Evolutionary conservation across 768 basidiomycete genomes (phyloP).

Genomic region (Termitomyces sp.): DNA sequence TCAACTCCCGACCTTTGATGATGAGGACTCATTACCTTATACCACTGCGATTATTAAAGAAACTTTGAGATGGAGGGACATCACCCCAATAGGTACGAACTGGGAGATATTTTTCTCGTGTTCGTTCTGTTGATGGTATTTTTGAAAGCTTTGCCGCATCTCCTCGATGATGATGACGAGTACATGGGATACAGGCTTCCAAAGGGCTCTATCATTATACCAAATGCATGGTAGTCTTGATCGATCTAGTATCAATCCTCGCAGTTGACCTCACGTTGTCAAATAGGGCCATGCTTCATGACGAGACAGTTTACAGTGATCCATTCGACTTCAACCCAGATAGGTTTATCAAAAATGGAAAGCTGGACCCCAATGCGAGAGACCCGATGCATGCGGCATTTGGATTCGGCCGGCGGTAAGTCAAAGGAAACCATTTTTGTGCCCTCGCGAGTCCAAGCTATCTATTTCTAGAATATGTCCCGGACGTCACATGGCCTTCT

Average conservation of each 20-base stretch:
- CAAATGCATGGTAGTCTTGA: conserved; percentile 24
- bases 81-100: conserved; percentile 20
- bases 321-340: conserved; percentile 32
- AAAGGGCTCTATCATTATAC: conserved; percentile 23
- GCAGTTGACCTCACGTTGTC: background rate
- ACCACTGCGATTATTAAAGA: conserved; percentile 30
- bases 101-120: background rate
- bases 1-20: conserved; percentile 27
- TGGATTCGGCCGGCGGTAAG: conserved; percentile 21
- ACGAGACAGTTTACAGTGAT: conserved; percentile 29
- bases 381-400: conserved; percentile 12
- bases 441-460: too few species aligned
- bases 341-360: conserved; percentile 28
- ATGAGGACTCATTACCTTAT: conserved; percentile 25
- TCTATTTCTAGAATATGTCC: conserved; percentile 25
- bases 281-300: conserved; percentile 30
- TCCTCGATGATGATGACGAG: conserved; percentile 24
- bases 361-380: conserved; percentile 12
- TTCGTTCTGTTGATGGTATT: background rate
- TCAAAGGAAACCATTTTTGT: too few species aligned
- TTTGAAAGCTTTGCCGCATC: conserved; percentile 26
- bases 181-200: conserved; percentile 35
- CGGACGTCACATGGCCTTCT: conserved; percentile 29
- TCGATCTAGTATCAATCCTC: too few species aligned
- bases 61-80: conserved; percentile 24